Percentiles rank a stretch among this genome's conserved stretches.
These are phyloP conservation scores for Linum tenue DNA, from an alignment of 345 rosid genomes.

Conservation along the genomic window DNA sequence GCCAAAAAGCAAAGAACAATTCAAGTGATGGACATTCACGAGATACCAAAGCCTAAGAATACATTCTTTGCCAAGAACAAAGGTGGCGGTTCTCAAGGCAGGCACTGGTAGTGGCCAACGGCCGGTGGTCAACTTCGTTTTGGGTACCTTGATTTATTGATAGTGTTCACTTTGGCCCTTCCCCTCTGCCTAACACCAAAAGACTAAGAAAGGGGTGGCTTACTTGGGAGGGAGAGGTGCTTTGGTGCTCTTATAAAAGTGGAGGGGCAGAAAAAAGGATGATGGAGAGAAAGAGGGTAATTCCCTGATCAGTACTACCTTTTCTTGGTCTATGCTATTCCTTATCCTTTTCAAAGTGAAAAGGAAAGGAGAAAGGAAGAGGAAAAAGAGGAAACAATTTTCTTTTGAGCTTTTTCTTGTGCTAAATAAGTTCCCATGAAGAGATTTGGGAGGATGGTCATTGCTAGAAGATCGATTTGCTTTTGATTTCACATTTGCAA, in stretches of 20 bases:
- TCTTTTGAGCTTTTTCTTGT: neutral
- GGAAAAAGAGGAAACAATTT: neutral
- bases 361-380: neutral
- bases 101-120: conserved; percentile 62
- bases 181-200: neutral
- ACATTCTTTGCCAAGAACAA: conserved; percentile 79
- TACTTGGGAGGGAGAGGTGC: conserved; percentile 2
- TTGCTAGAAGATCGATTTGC: no score
- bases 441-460: neutral
- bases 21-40: conserved; percentile 97
- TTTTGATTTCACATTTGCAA: no score
- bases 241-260: neutral
- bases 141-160: neutral
- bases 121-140: neutral
- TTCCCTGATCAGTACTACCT: neutral
- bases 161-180: neutral
- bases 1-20: conserved; percentile 98
- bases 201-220: conserved; percentile 4
- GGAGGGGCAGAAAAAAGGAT: neutral
- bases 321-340: conserved; percentile 8
- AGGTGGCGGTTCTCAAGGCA: conserved; percentile 77
- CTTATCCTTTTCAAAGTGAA: neutral
- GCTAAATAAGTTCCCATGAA: neutral
- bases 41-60: conserved; percentile 93
- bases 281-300: neutral